Evolutionary conservation across 192 early-diverging fungal species (phyloP).

Genomic region (Rhizoclosmatium sp.): DNA sequence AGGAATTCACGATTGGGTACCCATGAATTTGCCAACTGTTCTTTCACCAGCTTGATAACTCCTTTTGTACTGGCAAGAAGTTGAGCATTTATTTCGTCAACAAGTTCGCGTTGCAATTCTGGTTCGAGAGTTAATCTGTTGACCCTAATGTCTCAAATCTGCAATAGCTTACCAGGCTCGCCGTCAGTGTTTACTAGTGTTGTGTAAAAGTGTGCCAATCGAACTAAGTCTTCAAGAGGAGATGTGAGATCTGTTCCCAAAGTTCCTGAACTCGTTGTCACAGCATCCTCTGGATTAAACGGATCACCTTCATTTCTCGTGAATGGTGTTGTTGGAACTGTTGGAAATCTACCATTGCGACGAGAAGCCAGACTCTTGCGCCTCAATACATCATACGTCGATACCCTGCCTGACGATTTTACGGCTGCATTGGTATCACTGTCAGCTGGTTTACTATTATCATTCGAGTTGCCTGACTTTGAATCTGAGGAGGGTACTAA

Average conservation of each 20-base stretch:
- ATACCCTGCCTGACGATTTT: too few relatives aligned
- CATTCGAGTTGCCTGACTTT: background rate
- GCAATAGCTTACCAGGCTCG: conserved; percentile 7
- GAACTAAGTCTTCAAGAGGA: conserved; percentile 49
- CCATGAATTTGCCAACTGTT: conserved; percentile 57
- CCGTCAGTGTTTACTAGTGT: conserved; percentile 24
- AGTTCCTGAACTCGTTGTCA: background rate
- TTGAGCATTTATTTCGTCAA: conserved; percentile 45
- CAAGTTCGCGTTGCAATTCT: conserved; percentile 37
- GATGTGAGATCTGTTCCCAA: background rate
- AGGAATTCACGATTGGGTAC: conserved; percentile 62
- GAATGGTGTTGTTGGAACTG: background rate
- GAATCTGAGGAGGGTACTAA: background rate
- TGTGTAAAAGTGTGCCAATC: conserved; percentile 47
- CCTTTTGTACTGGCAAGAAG: conserved; percentile 52
- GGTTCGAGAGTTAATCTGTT: too few relatives aligned
- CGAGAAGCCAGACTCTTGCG: background rate
- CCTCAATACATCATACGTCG: background rate
- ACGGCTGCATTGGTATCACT: too few relatives aligned
- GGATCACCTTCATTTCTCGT: background rate
- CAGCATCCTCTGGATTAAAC: background rate
- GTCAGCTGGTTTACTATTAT: background rate
- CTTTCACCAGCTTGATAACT: conserved; percentile 62
- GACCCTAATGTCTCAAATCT: too few relatives aligned
- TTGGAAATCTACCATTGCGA: background rate